These are phyloP conservation scores for Przewalskia tangutica DNA, from an alignment of 257 asterid species.

Conservation along the genomic window DNA sequence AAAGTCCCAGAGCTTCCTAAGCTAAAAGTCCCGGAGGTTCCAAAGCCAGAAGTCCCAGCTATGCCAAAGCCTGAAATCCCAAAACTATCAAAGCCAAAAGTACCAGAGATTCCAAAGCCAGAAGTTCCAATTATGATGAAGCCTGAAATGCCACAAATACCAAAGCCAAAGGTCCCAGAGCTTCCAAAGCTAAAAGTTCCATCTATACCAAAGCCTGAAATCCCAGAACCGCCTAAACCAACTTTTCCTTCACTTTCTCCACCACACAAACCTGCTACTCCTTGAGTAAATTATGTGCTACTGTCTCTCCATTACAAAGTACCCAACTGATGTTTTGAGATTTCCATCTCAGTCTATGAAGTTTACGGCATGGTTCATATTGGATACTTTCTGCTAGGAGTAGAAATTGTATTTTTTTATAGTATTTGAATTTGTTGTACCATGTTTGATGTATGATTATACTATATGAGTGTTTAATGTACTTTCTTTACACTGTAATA, in stretches of 20 bases:
- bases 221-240: neutral
- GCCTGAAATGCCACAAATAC: neutral
- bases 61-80: neutral
- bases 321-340: neutral
- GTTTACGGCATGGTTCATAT: neutral
- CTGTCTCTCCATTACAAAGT: neutral
- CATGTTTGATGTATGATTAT: neutral
- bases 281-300: neutral
- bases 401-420: neutral
- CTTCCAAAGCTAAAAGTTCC: constrained; percentile 10
- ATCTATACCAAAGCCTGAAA: neutral
- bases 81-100: neutral
- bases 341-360: neutral
- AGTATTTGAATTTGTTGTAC: neutral
- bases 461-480: neutral
- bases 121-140: neutral
- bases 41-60: neutral
- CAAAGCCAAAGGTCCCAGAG: neutral
- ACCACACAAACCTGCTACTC: neutral
- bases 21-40: neutral
- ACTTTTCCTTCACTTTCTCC: constrained; percentile 1
- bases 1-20: neutral
- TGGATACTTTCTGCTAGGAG: neutral
- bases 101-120: neutral
- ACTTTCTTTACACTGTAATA: neutral